phyloP scores from a whole-genome alignment of 257 asterid genomes.

The Salvia splendens region DNA sequence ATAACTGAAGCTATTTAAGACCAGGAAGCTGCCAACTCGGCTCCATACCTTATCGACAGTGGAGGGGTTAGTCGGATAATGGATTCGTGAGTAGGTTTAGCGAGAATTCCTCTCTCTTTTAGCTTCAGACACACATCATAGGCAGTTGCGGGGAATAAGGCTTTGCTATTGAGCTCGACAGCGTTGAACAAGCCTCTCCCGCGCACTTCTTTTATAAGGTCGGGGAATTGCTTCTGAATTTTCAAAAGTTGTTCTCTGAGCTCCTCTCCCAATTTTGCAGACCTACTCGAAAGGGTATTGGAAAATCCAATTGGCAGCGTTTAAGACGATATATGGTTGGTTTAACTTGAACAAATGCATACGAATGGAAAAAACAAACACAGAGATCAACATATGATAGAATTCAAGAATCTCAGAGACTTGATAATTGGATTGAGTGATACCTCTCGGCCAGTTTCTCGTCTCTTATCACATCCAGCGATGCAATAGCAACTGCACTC shows the following conservation, averaged over 20 bases:
- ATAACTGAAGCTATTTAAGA: background rate
- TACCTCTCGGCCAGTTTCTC: constrained; percentile 91
- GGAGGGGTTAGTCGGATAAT: constrained; percentile 91
- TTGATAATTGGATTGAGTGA: background rate
- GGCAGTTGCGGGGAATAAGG: constrained; percentile 69
- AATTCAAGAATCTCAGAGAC: constrained; percentile 1
- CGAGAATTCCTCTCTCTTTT: constrained; percentile 89
- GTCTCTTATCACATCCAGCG: constrained; percentile 72
- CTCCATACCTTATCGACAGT: constrained; percentile 67
- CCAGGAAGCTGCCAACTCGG: background rate
- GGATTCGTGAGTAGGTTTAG: constrained; percentile 89
- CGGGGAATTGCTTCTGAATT: constrained; percentile 67
- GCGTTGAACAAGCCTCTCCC: constrained; percentile 93
- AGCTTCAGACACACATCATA: constrained; percentile 89
- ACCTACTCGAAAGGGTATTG: constrained; percentile 37
- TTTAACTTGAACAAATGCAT: background rate
- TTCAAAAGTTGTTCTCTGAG: constrained; percentile 60
- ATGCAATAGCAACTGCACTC: constrained; percentile 93
- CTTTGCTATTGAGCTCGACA: constrained; percentile 76
- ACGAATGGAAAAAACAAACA: background rate
- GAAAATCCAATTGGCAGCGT: background rate
- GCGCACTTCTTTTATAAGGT: constrained; percentile 74
- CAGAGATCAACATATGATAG: background rate
- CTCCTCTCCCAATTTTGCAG: constrained; percentile 73
- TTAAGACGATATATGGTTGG: background rate